Evolutionary conservation across 148 eudicot genomes (phyloP).

Genomic region (Rhododendron ovatum): DNA sequence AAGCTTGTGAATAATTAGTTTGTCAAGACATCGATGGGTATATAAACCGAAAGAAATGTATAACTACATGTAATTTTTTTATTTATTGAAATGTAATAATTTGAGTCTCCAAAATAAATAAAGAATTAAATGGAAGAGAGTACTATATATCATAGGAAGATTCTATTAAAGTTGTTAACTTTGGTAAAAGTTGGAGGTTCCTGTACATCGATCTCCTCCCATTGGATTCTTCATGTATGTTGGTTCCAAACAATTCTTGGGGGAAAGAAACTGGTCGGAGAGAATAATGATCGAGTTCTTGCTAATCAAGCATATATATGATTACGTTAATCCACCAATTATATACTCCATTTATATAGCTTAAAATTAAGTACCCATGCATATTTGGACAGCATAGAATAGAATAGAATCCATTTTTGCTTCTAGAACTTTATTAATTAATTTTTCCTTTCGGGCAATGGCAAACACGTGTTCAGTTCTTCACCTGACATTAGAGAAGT

Average conservation of each 20-base stretch:
- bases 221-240: neutral
- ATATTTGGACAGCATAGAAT: neutral
- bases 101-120: neutral
- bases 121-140: neutral
- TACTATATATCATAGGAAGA: neutral
- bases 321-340: neutral
- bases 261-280: neutral
- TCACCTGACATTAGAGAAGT: neutral
- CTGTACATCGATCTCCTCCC: neutral
- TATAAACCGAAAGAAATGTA: too few species aligned
- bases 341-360: neutral
- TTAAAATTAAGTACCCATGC: neutral
- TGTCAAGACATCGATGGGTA: too few species aligned
- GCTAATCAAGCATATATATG: neutral
- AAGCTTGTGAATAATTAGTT: too few species aligned
- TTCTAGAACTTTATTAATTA: too few species aligned
- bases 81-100: too few species aligned
- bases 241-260: neutral
- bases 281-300: constrained; percentile 3
- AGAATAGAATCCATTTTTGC: neutral
- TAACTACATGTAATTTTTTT: too few species aligned
- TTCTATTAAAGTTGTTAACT: neutral
- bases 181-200: neutral
- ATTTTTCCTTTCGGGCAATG: neutral
- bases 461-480: neutral